phyloP scores from a whole-genome alignment of 140 eudicot genomes.

The Erigeron philadelphicus region DNA sequence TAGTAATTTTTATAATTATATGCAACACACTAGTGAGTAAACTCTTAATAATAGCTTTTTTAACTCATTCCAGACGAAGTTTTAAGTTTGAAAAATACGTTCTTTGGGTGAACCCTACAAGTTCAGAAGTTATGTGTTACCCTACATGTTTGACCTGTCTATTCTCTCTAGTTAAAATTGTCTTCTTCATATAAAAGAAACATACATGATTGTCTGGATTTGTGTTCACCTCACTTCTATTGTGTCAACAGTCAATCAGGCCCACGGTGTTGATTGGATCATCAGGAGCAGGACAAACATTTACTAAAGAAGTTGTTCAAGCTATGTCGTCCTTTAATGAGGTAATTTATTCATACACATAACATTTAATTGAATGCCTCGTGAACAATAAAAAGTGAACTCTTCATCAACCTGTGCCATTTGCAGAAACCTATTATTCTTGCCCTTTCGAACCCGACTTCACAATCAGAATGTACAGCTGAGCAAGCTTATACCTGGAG shows the following conservation, averaged over 20 bases:
- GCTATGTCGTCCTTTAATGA: conserved; percentile 77
- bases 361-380: background rate
- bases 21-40: background rate
- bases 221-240: background rate
- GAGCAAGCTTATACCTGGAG: conserved; percentile 93
- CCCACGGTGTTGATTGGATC: conserved; percentile 92
- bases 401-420: background rate
- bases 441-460: conserved; percentile 90
- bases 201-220: background rate
- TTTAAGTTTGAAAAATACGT: background rate
- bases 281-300: conserved; percentile 87
- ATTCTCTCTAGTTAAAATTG: background rate
- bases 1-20: background rate
- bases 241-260: conserved; percentile 53
- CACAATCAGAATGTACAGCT: conserved; percentile 93
- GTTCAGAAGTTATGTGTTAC: background rate
- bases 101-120: background rate
- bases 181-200: background rate
- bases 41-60: background rate
- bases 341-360: conserved; percentile 36
- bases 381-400: conserved; percentile 4
- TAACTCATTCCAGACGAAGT: no score
- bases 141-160: background rate
- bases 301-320: conserved; percentile 76
- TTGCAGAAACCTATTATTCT: conserved; percentile 81